Conservation (phyloP, 164 flowering plant genomes). For the Taxillus chinensis region DNA sequence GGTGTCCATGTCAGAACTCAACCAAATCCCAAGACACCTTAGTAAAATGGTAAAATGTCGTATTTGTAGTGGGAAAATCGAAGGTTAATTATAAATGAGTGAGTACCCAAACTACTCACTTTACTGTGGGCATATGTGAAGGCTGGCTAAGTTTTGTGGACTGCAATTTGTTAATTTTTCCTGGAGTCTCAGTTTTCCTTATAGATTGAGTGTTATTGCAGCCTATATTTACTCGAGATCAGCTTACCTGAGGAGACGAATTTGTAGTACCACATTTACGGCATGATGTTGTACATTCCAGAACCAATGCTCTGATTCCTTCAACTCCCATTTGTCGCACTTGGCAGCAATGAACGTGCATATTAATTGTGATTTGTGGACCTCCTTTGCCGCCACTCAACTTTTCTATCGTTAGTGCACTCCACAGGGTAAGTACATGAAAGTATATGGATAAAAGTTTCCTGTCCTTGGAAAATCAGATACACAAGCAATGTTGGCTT, state of each 20-base stretch:
- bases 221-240: conserved; percentile 81
- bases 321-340: neutral
- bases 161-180: too few relatives aligned
- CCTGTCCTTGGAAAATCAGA: neutral
- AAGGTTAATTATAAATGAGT: too few relatives aligned
- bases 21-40: too few relatives aligned
- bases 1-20: too few relatives aligned
- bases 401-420: neutral
- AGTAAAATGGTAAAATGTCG: too few relatives aligned
- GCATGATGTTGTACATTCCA: conserved; percentile 5
- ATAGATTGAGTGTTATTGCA: conserved; percentile 16
- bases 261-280: conserved; percentile 20
- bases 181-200: too few relatives aligned
- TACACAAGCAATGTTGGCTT: too few relatives aligned
- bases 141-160: too few relatives aligned
- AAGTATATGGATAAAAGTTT: neutral
- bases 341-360: neutral
- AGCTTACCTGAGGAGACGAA: conserved; percentile 84
- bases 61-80: too few relatives aligned
- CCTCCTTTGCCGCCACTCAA: neutral
- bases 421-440: neutral
- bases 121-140: too few relatives aligned
- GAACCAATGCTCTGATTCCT: neutral
- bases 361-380: neutral
- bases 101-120: too few relatives aligned